Percentiles rank a stretch among this genome's conserved stretches.
phyloP scores from a whole-genome alignment of 129 eudicot species.

The Tagetes erecta region DNA sequence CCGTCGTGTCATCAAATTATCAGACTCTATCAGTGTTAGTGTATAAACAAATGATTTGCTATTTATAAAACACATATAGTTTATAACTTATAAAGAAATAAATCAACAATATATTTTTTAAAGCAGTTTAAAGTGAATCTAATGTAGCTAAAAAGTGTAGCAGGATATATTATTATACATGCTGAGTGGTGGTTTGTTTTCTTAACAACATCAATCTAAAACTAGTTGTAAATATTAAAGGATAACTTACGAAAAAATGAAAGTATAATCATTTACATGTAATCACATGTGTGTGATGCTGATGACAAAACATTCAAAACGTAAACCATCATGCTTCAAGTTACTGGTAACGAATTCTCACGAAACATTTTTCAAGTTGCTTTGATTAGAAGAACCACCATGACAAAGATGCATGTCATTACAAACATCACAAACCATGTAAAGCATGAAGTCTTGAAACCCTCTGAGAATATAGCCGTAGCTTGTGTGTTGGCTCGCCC shows the following conservation, averaged over 20 bases:
- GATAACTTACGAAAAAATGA: neutral
- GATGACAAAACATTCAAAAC: too few relatives aligned
- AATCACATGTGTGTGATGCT: neutral
- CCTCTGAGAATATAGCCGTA: conserved; percentile 50
- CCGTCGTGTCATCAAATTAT: too few relatives aligned
- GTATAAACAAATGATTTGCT: neutral
- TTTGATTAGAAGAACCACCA: conserved; percentile 90
- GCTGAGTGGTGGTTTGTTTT: neutral
- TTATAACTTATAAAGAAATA: neutral
- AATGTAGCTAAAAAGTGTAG: neutral
- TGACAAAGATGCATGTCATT: conserved; percentile 71
- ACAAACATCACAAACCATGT: conserved; percentile 65
- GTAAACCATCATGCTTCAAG: too few relatives aligned
- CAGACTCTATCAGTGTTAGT: too few relatives aligned
- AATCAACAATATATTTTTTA: neutral
- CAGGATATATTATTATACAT: neutral
- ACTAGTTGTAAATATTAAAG: neutral
- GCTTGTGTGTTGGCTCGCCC: conserved; percentile 72
- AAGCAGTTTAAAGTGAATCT: neutral
- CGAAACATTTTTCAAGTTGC: conserved; percentile 39
- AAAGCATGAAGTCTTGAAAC: conserved; percentile 76
- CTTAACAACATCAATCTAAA: neutral
- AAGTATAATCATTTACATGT: neutral
- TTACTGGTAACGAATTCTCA: too few relatives aligned
- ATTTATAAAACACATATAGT: neutral